Conservation (phyloP, 2,329 filamentous ascomycete species). For the Claviceps arundinis region DNA sequence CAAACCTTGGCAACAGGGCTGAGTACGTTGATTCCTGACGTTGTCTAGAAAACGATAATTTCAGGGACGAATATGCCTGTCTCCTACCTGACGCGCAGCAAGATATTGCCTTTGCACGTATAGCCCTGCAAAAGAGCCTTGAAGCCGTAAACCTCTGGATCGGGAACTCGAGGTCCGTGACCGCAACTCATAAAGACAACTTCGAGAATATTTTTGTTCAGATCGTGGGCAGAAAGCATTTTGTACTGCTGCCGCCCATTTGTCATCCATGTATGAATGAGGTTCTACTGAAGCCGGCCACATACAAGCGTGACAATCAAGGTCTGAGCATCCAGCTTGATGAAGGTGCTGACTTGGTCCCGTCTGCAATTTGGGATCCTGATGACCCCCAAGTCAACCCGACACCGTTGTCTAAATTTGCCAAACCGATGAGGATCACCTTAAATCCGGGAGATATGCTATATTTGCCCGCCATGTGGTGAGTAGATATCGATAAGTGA, state of each 20-base stretch:
- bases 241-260: slow-evolving; percentile 59
- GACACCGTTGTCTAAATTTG: slow-evolving; percentile 47
- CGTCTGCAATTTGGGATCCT: slow-evolving; percentile 65
- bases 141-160: slow-evolving; percentile 80
- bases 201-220: slow-evolving; percentile 82
- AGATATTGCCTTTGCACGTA: slow-evolving; percentile 57
- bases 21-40: not conserved
- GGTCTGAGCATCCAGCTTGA: slow-evolving; percentile 22
- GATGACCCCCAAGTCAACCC: slow-evolving; percentile 36
- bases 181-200: slow-evolving; percentile 67
- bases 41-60: slow-evolving; percentile 60
- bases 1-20: not conserved
- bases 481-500: slow-evolving; percentile 11
- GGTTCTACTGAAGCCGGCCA: slow-evolving; percentile 38
- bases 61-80: slow-evolving; percentile 55
- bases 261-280: slow-evolving; percentile 60
- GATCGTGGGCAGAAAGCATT: slow-evolving; percentile 58
- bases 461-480: slow-evolving; percentile 73
- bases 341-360: slow-evolving; percentile 29
- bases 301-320: slow-evolving; percentile 34
- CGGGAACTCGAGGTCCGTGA: slow-evolving; percentile 55
- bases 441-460: slow-evolving; percentile 65
- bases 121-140: slow-evolving; percentile 50
- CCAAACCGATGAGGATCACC: slow-evolving; percentile 51
- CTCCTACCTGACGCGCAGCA: slow-evolving; percentile 50